Evolutionary conservation across 805 yeast genomes (phyloP).

Genomic region (Wickerhamiella dianesei): DNA sequence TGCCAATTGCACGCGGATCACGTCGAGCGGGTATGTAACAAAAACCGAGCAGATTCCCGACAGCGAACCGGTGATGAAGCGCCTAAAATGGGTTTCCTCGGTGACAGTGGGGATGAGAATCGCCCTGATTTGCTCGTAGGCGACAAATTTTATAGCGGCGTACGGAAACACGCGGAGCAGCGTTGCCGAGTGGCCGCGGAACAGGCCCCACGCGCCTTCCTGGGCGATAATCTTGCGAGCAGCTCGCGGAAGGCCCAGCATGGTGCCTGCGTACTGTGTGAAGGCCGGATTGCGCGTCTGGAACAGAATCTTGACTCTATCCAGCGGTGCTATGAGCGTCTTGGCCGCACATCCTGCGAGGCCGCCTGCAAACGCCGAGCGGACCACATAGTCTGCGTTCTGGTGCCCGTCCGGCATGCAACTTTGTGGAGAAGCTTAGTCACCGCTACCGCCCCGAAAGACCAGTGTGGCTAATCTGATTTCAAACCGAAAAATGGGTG

Average conservation of each 20-base stretch:
- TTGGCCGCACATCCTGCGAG: slow-evolving; percentile 93
- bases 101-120: slow-evolving; percentile 59
- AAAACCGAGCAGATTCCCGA: slow-evolving; percentile 82
- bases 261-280: slow-evolving; percentile 62
- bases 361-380: slow-evolving; percentile 91
- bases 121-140: slow-evolving; percentile 83
- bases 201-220: slow-evolving; percentile 72
- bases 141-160: slow-evolving; percentile 92
- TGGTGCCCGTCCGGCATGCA: slow-evolving; percentile 17
- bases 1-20: slow-evolving; percentile 82
- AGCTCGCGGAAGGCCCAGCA: slow-evolving; percentile 63
- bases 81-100: slow-evolving; percentile 66
- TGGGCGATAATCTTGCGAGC: slow-evolving; percentile 46
- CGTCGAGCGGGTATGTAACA: slow-evolving; percentile 82
- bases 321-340: slow-evolving; percentile 88
- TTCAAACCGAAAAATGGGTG: too few species aligned
- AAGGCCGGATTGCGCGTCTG: slow-evolving; percentile 92
- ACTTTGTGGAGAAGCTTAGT: neutral
- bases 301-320: slow-evolving; percentile 84
- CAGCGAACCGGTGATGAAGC: slow-evolving; percentile 78
- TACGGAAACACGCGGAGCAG: slow-evolving; percentile 84
- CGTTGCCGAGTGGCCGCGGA: slow-evolving; percentile 94
- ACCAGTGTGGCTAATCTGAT: neutral
- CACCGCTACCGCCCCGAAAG: neutral
- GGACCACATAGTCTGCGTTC: slow-evolving; percentile 69